Percentiles rank a stretch among this genome's conserved stretches.
Conservation (phyloP, 306 rosid species). For the Ceratonia siliqua region DNA sequence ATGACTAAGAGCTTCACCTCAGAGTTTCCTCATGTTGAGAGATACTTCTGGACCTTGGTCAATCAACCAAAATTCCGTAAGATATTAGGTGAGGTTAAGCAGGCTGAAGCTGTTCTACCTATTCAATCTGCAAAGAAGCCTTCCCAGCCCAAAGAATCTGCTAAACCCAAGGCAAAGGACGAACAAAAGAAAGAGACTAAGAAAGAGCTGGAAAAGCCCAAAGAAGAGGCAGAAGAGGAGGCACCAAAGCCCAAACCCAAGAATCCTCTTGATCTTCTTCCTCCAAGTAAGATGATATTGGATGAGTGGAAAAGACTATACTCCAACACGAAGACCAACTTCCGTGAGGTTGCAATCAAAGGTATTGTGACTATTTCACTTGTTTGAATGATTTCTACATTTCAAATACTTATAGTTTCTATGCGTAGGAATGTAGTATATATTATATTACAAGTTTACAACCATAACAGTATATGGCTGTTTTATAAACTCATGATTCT, state of each 20-base stretch:
- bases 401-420: background rate
- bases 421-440: background rate
- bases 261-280: constrained; percentile 88
- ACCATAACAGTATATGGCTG: background rate
- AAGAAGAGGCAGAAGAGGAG: constrained; percentile 60
- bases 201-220: constrained; percentile 50
- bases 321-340: constrained; percentile 87
- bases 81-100: constrained; percentile 72
- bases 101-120: constrained; percentile 56
- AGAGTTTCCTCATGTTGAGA: constrained; percentile 87
- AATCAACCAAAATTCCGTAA: constrained; percentile 85
- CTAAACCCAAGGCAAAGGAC: constrained; percentile 61
- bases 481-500: too few relatives aligned
- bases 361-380: constrained; percentile 42
- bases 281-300: constrained; percentile 84
- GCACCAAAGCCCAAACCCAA: constrained; percentile 93
- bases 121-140: constrained; percentile 73
- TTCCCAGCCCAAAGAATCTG: constrained; percentile 61
- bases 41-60: constrained; percentile 95
- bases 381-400: background rate
- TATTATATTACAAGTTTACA: background rate
- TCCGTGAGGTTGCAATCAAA: constrained; percentile 95
- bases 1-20: constrained; percentile 72
- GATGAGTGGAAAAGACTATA: constrained; percentile 95
- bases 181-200: constrained; percentile 66